Evolutionary conservation across 352 stramenopile species (phyloP), one percentile per base, ranked within the genome.

Genomic region (Globisporangium polare): DNA sequence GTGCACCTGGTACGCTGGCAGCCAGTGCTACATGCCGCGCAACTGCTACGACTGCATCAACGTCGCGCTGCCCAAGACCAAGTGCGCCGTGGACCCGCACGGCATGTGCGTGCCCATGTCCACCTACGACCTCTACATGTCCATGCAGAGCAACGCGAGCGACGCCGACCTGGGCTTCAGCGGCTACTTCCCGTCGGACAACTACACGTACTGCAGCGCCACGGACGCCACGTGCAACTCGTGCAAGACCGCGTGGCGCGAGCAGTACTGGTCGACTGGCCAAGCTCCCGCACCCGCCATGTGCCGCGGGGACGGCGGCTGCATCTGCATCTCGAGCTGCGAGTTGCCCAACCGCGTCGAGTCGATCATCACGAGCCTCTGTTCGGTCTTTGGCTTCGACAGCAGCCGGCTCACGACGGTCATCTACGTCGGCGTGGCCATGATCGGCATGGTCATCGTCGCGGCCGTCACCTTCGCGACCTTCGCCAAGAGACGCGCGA

Each of bases 41-140:
- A 46, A 49, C 37, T 67, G 62, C 54, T 46, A 37, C 47, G 62
- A 67, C 50, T 67, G 62, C 39, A 53, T 67, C 26, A 67, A 67
- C 49, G 54, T 62, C 13, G 24, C 12, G 2, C 5, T 67, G 6
- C 26, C 12, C 8, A 37, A 35, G 2, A 47, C 62, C 54, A n/a
- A 39, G 60, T 66, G 60, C 43, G 53, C 60, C 0, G 50, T 67
- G 0, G 54, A 62, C 18, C 62, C 54, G 29, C 57, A 53, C 41
- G 62, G 62, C 41, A 54, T 59, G 54, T 67, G 62, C 55, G 62
- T 67, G 22, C 33, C 41, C 12, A 67, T 67, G 54, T 18, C 20
- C 0, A 27, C 35, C n/a, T 67, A 63, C 55, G 15, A 13, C 22
- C 26, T 31, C 37, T 59, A 57, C 53, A 46, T 27, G 31, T 22